phyloP scores from a whole-genome alignment of 768 basidiomycete genomes.

The Wakefieldia striispora region DNA sequence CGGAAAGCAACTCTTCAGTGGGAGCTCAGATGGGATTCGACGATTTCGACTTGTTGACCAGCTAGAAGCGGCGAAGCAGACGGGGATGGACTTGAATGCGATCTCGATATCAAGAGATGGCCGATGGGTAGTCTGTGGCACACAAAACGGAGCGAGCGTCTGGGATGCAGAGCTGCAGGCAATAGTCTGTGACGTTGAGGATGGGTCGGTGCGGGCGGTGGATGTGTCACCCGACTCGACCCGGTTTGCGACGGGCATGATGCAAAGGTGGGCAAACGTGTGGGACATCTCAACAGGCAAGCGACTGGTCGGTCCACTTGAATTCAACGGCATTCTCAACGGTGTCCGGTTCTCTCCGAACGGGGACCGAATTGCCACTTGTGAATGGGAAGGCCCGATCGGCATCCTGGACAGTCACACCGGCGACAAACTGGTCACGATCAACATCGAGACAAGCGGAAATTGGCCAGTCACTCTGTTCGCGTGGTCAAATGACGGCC shows the following conservation, averaged over 20 bases:
- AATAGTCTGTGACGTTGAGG: neutral
- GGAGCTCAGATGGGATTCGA: no score
- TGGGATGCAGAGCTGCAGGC: neutral
- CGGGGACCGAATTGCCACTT: neutral
- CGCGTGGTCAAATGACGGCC: constrained; percentile 1
- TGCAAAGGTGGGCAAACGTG: neutral
- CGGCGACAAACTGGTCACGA: neutral
- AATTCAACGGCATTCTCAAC: neutral
- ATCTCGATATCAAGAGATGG: neutral
- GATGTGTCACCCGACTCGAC: constrained; percentile 1
- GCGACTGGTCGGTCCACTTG: constrained; percentile 1
- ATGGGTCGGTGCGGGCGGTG: neutral
- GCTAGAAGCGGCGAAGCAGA: neutral
- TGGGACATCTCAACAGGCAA: neutral
- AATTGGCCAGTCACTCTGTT: neutral
- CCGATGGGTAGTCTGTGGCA: neutral
- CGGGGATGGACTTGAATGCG: neutral
- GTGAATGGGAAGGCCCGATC: neutral
- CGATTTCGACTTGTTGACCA: no score
- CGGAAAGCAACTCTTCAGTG: no score
- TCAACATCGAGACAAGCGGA: neutral
- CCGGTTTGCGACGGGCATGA: constrained; percentile 1
- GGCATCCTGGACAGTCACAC: neutral
- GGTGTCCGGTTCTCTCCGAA: constrained; percentile 3
- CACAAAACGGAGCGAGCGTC: neutral